Base-by-base conservation (phyloP, 2,329 filamentous ascomycete species). In the Cladorrhinum sp. region DNA sequence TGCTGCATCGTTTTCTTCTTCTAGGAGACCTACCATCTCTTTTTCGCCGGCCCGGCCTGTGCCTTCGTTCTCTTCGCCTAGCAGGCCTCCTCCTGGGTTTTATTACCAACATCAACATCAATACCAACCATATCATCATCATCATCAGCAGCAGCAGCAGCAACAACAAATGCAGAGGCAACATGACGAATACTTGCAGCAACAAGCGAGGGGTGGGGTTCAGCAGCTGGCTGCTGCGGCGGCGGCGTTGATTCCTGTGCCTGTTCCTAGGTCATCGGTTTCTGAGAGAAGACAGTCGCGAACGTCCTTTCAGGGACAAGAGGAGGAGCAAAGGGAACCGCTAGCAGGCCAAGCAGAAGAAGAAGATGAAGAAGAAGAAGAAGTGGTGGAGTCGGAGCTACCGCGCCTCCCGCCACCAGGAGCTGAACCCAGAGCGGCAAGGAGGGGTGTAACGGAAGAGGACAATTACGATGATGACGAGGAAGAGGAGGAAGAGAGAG, bases 401-500 rank as follows among this genome's bases (percentile, higher is more conserved):
- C 50, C 33, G 18, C 54, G 39, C n/a, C 20, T 55, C 5, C 20
- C 24, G n/a, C n/a, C 7, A 50, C 16, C 30, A 20, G 14, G 21
- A 46, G 21, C 26, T 39, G 24, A 21, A 57, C 28, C 6, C 39
- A 20, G 18, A 14, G 18, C 24, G 42, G 33, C 33, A 53, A 33
- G 24, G 4, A 14, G 23, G 9, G 21, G 12, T 23, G n/a, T 42
- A 48, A 23, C 10, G 46, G 26, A 21, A 12, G 36, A 12, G 14
- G 55, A 42, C 26, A 28, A 55, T 16, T 48, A 58, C 23, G 53
- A 39, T n/a, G 42, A 26, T 18, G 26, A 23, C 18, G 53, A 53
- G 21, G 66, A 55, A 3, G 69, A 66, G n/a, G 10, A 23, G 14
- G 49, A 24, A 1, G 58, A 58, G 20, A 46, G 77, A 60, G 81